Percentiles rank a stretch among this genome's conserved stretches.
Conservation (phyloP, 1,284 basidiomycete species). For the Pisolithus thermaeus region DNA sequence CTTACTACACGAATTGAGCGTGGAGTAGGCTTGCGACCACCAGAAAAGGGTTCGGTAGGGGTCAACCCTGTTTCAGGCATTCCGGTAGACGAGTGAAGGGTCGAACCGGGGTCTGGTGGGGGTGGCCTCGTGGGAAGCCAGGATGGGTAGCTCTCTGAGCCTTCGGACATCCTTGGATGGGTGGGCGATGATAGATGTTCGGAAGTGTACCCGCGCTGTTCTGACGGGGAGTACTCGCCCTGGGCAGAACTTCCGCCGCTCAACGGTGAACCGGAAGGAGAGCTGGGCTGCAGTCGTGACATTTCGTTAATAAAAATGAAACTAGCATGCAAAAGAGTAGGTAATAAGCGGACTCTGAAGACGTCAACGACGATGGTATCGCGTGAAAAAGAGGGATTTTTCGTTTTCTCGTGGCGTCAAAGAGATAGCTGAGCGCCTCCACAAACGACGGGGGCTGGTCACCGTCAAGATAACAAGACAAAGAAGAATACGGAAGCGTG, state of each 20-base stretch:
- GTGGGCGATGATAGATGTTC: conserved; percentile 32
- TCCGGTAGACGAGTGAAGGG: conserved; percentile 53
- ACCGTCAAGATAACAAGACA: conserved; percentile 6
- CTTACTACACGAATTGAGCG: conserved; percentile 75
- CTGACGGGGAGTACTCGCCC: conserved; percentile 17
- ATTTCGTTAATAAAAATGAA: conserved; percentile 36
- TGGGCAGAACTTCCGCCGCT: conserved; percentile 17
- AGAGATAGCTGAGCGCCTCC: background rate
- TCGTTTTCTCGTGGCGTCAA: conserved; percentile 10
- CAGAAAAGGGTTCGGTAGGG: conserved; percentile 38
- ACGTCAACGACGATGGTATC: conserved; percentile 27
- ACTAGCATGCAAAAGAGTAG: conserved; percentile 25
- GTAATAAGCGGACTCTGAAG: conserved; percentile 28
- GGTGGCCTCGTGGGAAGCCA: conserved; percentile 78
- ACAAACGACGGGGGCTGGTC: too few relatives aligned
- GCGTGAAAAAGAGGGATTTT: conserved; percentile 25
- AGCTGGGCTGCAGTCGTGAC: conserved; percentile 40
- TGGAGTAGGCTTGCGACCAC: conserved; percentile 68
- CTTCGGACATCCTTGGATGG: conserved; percentile 35
- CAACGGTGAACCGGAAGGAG: conserved; percentile 30
- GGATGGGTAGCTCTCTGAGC: conserved; percentile 69
- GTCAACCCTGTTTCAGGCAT: conserved; percentile 34
- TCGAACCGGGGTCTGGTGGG: conserved; percentile 66
- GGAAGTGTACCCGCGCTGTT: conserved; percentile 25
- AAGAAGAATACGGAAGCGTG: conserved; percentile 18